phyloP scores from a whole-genome alignment of 2,329 filamentous ascomycete genomes.

The Capronia epimyces region DNA sequence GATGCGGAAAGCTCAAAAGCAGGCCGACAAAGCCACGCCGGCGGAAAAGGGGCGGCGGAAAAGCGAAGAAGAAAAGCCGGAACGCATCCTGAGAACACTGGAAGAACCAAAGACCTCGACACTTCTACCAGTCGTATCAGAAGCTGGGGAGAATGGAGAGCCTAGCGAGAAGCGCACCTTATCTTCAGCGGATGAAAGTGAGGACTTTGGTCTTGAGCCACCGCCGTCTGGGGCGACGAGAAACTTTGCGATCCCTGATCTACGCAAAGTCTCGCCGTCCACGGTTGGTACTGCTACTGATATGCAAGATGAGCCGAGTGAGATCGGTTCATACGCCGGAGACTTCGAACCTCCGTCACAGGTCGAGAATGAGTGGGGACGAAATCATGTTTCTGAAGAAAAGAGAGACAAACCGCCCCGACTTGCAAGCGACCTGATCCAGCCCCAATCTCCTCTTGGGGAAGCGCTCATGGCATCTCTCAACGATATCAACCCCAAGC shows the following conservation, averaged over 20 bases:
- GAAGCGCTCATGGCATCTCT: slow-evolving; percentile 18
- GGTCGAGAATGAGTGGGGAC: background rate
- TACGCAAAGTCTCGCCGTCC: slow-evolving; percentile 23
- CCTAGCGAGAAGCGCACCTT: slow-evolving; percentile 37
- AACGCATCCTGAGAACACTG: slow-evolving; percentile 55
- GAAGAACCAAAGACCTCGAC: slow-evolving; percentile 52
- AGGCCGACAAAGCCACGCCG: slow-evolving; percentile 54
- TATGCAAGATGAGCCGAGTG: slow-evolving; percentile 15
- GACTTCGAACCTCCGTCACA: slow-evolving; percentile 11
- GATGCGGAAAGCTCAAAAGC: slow-evolving; percentile 56
- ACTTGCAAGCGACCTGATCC: slow-evolving; percentile 26
- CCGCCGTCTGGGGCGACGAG: slow-evolving; percentile 1
- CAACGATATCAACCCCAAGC: slow-evolving; percentile 6
- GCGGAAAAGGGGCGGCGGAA: slow-evolving; percentile 36
- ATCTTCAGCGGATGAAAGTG: slow-evolving; percentile 5
- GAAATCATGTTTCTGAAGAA: background rate
- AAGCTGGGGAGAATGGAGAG: slow-evolving; percentile 68
- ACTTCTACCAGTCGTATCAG: slow-evolving; percentile 78
- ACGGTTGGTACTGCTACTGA: slow-evolving; percentile 18
- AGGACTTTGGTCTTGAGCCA: background rate
- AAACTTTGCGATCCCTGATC: slow-evolving; percentile 10
- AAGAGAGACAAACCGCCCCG: slow-evolving; percentile 20
- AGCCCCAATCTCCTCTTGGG: slow-evolving; percentile 18
- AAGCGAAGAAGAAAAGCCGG: slow-evolving; percentile 56
- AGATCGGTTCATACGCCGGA: slow-evolving; percentile 9